Evolutionary conservation across 257 asterid species (phyloP).

Genomic region (Nyctanthes arbortristis): DNA sequence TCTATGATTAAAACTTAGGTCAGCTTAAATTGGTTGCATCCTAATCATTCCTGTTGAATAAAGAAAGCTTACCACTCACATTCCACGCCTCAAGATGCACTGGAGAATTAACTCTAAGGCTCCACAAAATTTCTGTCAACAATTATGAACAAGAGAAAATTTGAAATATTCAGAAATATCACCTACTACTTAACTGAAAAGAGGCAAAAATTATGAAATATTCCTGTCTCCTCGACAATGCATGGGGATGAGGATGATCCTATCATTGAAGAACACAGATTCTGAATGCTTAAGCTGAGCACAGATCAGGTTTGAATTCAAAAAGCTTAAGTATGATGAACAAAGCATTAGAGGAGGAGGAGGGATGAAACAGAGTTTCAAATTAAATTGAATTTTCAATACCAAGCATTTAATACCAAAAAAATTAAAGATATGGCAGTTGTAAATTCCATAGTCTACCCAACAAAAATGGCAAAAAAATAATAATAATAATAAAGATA

Average conservation of each 20-base stretch:
- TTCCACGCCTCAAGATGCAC: not conserved
- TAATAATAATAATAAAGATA: too few relatives aligned
- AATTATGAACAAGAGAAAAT: slow-evolving; percentile 1
- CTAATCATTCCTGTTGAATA: not conserved
- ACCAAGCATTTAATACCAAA: too few relatives aligned
- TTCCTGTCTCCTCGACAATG: not conserved
- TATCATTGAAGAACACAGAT: not conserved
- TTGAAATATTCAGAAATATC: slow-evolving; percentile 5
- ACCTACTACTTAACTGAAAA: slow-evolving; percentile 6
- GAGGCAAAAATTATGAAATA: slow-evolving; percentile 1
- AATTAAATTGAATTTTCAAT: too few relatives aligned
- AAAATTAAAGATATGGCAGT: too few relatives aligned
- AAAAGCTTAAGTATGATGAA: too few relatives aligned
- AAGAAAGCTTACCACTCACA: slow-evolving; percentile 7
- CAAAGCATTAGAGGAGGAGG: too few relatives aligned
- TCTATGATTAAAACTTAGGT: slow-evolving; percentile 7
- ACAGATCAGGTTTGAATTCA: too few relatives aligned
- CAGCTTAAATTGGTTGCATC: slow-evolving; percentile 12
- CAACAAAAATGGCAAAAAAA: slow-evolving; percentile 5
- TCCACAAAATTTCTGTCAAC: slow-evolving; percentile 9
- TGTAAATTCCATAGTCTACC: slow-evolving; percentile 1
- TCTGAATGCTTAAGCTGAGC: slow-evolving; percentile 5
- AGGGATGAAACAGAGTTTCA: too few relatives aligned
- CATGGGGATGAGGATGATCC: not conserved
- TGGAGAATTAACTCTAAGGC: not conserved